phyloP scores from a whole-genome alignment of 1,139 yeast genomes.

The Debaryomyces sp. region DNA sequence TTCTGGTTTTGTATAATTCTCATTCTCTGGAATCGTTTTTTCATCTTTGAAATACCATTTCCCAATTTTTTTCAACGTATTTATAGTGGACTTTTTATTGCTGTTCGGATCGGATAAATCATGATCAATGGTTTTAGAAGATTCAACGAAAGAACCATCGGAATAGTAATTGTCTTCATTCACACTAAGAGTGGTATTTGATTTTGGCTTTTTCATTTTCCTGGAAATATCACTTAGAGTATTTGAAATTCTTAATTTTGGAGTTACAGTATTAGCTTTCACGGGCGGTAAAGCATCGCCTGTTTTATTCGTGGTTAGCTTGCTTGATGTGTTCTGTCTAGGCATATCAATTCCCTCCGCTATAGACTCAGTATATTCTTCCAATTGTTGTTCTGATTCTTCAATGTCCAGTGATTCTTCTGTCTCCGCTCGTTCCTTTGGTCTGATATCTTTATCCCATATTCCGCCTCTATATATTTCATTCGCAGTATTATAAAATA shows the following conservation, averaged over 20 bases:
- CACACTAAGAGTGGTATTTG: conserved; percentile 29
- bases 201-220: conserved; percentile 32
- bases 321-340: background rate
- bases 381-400: background rate
- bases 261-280: conserved; percentile 2
- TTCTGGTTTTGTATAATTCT: conserved; percentile 56
- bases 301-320: background rate
- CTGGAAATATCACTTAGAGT: conserved; percentile 41
- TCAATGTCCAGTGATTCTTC: background rate
- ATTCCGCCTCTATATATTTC: conserved; percentile 90
- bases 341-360: conserved; percentile 2
- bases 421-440: conserved; percentile 10
- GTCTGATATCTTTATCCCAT: conserved; percentile 60
- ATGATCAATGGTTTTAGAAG: conserved; percentile 5
- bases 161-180: conserved; percentile 32
- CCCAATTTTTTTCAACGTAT: conserved; percentile 61
- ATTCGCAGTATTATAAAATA: conserved; percentile 62
- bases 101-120: conserved; percentile 6
- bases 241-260: conserved; percentile 20
- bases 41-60: conserved; percentile 67
- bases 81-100: conserved; percentile 16
- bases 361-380: conserved; percentile 6
- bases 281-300: background rate
- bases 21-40: conserved; percentile 20
- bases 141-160: conserved; percentile 28